phyloP scores from a whole-genome alignment of 352 stramenopile genomes.

The Globisporangium spiculum region DNA sequence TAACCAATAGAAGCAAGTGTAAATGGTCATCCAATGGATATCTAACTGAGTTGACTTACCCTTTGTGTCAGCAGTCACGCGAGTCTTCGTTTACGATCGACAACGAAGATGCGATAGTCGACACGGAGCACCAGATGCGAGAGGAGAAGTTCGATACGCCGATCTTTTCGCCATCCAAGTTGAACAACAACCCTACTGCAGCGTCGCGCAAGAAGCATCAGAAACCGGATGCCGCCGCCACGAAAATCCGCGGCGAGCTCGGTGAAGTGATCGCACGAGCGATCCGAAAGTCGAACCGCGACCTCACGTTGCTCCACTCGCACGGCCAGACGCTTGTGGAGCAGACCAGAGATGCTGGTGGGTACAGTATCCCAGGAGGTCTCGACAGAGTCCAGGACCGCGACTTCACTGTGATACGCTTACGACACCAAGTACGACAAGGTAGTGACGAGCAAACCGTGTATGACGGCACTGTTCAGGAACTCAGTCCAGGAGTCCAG shows the following conservation, averaged over 20 bases:
- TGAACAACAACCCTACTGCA: not conserved
- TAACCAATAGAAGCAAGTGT: not conserved
- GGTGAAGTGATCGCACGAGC: conserved; percentile 56
- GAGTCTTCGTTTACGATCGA: conserved; percentile 5
- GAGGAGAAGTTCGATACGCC: conserved; percentile 47
- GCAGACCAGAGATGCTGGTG: conserved; percentile 19
- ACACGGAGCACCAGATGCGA: conserved; percentile 61
- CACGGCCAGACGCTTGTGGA: conserved; percentile 49
- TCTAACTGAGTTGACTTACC: not conserved
- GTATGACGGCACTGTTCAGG: conserved; percentile 38
- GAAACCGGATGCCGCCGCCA: conserved; percentile 23
- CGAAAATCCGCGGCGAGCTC: conserved; percentile 56
- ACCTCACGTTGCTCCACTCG: conserved; percentile 59
- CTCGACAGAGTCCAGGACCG: conserved; percentile 48
- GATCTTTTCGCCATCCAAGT: conserved; percentile 58
- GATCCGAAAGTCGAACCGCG: conserved; percentile 44
- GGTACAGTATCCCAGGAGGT: conserved; percentile 14
- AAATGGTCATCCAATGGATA: not conserved
- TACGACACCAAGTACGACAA: conserved; percentile 6
- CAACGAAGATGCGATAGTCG: conserved; percentile 45
- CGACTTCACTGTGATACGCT: conserved; percentile 32
- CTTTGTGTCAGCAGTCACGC: not conserved
- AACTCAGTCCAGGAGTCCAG: conserved; percentile 20
- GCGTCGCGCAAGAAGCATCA: conserved; percentile 17
- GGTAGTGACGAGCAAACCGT: conserved; percentile 15